Percentiles rank a stretch among this genome's conserved stretches.
Evolutionary conservation across 2,329 filamentous ascomycete species (phyloP).

Genomic region (Claviceps sp.): DNA sequence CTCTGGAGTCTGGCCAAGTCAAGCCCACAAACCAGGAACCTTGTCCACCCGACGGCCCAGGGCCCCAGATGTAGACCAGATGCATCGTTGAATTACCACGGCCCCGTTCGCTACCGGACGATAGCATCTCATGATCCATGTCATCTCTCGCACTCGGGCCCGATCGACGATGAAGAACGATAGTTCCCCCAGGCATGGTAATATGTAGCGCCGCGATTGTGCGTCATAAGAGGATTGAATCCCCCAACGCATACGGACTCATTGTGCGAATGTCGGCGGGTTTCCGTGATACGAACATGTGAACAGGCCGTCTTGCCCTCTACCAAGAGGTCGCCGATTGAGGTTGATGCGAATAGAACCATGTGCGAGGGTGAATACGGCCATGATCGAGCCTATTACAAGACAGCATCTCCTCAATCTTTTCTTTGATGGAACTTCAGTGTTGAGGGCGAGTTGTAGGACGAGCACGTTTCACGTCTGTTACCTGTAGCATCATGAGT

Average conservation of each 20-base stretch:
- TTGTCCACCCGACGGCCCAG: background rate
- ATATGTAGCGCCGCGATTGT: background rate
- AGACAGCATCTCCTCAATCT: too few species aligned
- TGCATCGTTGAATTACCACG: background rate
- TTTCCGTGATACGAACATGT: conserved; percentile 1
- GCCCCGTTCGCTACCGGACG: background rate
- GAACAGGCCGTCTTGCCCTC: background rate
- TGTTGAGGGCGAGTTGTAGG: too few species aligned
- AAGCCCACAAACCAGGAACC: background rate
- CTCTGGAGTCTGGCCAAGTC: too few species aligned
- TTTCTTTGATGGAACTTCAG: too few species aligned
- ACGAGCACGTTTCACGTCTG: too few species aligned
- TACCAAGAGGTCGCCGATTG: background rate
- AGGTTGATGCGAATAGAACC: background rate
- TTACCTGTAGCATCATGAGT: too few species aligned
- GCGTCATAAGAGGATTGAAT: background rate
- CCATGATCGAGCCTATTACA: too few species aligned
- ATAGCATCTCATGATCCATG: background rate
- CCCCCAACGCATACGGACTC: background rate
- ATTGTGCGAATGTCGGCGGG: background rate
- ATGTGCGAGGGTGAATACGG: background rate
- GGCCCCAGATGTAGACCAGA: background rate
- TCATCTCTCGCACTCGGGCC: background rate
- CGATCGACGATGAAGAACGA: conserved; percentile 1
- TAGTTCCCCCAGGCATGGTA: background rate